Evolutionary conservation across 2,329 filamentous ascomycete genomes (phyloP).

Genomic region (Fusarium anguioides): DNA sequence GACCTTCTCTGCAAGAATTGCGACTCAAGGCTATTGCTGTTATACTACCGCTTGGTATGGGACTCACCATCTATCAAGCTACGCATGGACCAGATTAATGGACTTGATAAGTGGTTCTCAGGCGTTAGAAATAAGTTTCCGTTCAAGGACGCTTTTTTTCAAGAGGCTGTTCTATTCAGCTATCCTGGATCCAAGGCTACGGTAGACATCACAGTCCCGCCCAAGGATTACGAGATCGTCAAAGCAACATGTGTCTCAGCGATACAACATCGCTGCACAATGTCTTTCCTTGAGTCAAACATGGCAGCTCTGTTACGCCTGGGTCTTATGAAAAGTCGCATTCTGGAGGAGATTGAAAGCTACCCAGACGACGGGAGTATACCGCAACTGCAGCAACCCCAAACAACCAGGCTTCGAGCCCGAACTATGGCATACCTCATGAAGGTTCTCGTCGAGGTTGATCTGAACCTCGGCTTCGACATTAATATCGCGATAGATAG

Average conservation of each 20-base stretch:
- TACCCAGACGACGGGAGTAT: neutral
- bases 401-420: neutral
- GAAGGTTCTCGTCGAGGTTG: conserved; percentile 13
- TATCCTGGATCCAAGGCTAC: neutral
- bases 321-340: conserved; percentile 1
- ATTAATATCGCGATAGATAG: conserved; percentile 9
- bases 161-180: neutral
- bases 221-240: conserved; percentile 5
- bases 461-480: conserved; percentile 1
- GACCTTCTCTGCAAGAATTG: conserved; percentile 2
- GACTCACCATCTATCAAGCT: conserved; percentile 1
- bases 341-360: neutral
- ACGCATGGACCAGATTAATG: neutral
- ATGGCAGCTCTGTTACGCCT: neutral
- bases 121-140: neutral
- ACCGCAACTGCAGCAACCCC: neutral
- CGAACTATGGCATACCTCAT: conserved; percentile 14
- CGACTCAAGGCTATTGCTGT: neutral
- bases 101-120: conserved; percentile 14
- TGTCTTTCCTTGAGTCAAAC: neutral
- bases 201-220: neutral
- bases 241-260: conserved; percentile 15
- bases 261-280: conserved; percentile 20
- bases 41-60: conserved; percentile 28
- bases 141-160: neutral